These are phyloP conservation scores for Lasiodiplodia gonubiensis DNA, from an alignment of 2,329 filamentous ascomycete species.

Conservation along the genomic window DNA sequence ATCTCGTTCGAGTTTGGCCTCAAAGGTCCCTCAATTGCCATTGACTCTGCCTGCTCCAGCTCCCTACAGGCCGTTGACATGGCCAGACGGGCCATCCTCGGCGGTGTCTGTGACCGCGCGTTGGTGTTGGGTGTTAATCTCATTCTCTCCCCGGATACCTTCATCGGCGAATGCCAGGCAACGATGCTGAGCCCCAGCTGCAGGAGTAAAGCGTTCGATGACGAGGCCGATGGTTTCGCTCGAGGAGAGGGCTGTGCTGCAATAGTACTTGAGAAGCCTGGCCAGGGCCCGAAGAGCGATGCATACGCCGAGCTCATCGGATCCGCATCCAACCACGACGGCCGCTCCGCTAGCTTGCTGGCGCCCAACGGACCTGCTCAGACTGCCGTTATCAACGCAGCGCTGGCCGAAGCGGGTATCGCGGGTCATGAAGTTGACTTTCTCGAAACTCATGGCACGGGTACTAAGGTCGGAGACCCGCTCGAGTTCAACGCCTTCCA, in stretches of 20 bases:
- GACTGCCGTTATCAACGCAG: conserved; percentile 40
- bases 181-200: conserved; percentile 40
- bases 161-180: conserved; percentile 33
- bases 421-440: conserved; percentile 33
- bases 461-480: conserved; percentile 16
- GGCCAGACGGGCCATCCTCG: neutral
- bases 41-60: conserved; percentile 43
- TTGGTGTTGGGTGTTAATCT: conserved; percentile 31
- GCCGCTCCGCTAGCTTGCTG: conserved; percentile 50
- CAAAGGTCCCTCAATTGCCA: conserved; percentile 38
- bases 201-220: conserved; percentile 50
- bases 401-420: conserved; percentile 46
- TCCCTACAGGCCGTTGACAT: conserved; percentile 37
- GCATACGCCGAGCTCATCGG: conserved; percentile 54
- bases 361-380: conserved; percentile 46
- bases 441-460: conserved; percentile 38
- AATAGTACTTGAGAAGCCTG: conserved; percentile 63
- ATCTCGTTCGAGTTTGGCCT: conserved; percentile 41
- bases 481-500: conserved; percentile 28
- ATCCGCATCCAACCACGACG: conserved; percentile 57
- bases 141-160: neutral
- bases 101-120: conserved; percentile 12
- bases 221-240: conserved; percentile 67
- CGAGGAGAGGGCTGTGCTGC: conserved; percentile 67
- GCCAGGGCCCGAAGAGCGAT: conserved; percentile 53